Evolutionary conservation across 768 basidiomycete species (phyloP), one percentile per base, ranked within the genome.

Genomic region (Saitozyma podzolica): DNA sequence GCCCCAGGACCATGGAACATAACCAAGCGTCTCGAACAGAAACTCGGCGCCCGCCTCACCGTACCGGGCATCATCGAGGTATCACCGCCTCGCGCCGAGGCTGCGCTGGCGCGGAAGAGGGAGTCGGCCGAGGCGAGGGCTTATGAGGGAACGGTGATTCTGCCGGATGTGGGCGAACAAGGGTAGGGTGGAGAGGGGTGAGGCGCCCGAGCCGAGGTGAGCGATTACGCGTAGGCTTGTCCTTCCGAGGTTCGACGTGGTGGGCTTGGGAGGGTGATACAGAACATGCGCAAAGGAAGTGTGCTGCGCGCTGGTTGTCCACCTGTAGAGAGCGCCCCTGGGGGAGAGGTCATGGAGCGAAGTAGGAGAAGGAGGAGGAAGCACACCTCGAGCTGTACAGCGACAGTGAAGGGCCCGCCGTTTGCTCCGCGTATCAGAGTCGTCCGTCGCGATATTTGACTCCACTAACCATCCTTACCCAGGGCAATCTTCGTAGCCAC

Each of bases 21-120:
- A 60, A 70, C 80, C 16, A 69, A 70, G 59, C 77, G 81, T 57
- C 70, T 81, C 58, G 80, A 82, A 69, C 67, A 89, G 78, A 92
- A 95, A 83, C 88, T 97, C 63, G 95, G 94, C 54, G 87, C 86
- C 16, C 90, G 95, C 67, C 88, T 97, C 78, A 94, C 92, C 76
- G 91, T 98, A 55, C 87, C 94, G 65, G 94, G 91, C 17, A 83
- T 98, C 62, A 88, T 98, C 76, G 95, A 98, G 79, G 93, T 93
- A 17, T 86, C 86, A 41, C 84, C 87, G 56, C 88, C 90, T 51
- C 89, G 91, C 62, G 91, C 92, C 39, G 82, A 86, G 43, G 89
- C 89, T 47, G 86, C 96, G 63, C 83, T 87, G 63, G 63, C 65
- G 3, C 87, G 88, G 83, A 95, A 95, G 83, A 86, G 89, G 73